Conservation (phyloP, 2,329 filamentous ascomycete genomes). For the Coniochaeta hoffmannii region DNA sequence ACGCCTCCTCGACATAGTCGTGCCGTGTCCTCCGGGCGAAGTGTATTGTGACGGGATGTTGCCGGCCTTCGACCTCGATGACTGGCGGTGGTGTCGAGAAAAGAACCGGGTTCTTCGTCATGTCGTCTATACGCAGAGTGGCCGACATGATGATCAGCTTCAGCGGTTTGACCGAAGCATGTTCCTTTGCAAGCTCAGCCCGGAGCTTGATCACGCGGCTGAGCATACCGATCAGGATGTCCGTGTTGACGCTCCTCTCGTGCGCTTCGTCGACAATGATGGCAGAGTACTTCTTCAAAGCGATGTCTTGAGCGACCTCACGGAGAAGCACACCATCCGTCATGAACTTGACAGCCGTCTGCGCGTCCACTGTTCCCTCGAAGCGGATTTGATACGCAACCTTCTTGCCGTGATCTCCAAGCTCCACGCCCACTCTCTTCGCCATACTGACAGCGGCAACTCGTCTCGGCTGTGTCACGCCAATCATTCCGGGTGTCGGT, state of each 20-base stretch:
- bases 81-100: constrained; percentile 76
- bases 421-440: constrained; percentile 78
- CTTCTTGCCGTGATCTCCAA: constrained; percentile 66
- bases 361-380: constrained; percentile 70
- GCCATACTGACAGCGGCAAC: constrained; percentile 97
- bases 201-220: constrained; percentile 85
- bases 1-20: constrained; percentile 88
- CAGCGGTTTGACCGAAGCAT: constrained; percentile 64
- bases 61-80: constrained; percentile 82
- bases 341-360: constrained; percentile 97
- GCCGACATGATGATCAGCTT: constrained; percentile 99
- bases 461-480: constrained; percentile 87
- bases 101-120: constrained; percentile 74
- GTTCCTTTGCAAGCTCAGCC: constrained; percentile 64
- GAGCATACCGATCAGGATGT: constrained; percentile 95
- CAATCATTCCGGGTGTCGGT: constrained; percentile 84
- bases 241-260: constrained; percentile 94
- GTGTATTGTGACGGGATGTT: constrained; percentile 84
- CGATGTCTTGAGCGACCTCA: constrained; percentile 84
- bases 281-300: constrained; percentile 81
- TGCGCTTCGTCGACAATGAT: constrained; percentile 96
- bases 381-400: constrained; percentile 96
- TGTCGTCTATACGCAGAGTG: constrained; percentile 82
- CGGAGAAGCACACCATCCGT: constrained; percentile 92
- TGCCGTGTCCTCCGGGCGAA: constrained; percentile 76